Base-by-base conservation (phyloP, 139 green algal species). In the Asterochloris sp. region DNA sequence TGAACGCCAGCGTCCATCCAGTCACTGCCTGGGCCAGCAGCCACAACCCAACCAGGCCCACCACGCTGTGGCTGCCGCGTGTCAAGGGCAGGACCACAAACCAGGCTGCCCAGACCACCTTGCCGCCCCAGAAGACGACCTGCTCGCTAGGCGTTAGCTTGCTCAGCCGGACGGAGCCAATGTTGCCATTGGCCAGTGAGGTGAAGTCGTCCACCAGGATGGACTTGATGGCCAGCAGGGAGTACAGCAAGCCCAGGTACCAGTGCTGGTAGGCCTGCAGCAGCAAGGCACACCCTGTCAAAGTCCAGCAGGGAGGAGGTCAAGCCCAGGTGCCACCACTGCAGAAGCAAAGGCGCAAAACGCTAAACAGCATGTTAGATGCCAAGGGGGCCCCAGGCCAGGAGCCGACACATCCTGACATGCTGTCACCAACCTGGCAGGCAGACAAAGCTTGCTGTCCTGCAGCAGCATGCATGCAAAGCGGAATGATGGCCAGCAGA, bases 171-270 rank as follows among this genome's bases (percentile, higher is more conserved):
- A 92, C 82, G 13, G 81, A 29, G 15, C 91, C 91, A 67, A 94
- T 95, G n/a, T 80, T 80, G 47, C 89, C 88, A 10, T 47, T 76
- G 1, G 85, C 68, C 24, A 90, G 84, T 9, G 89, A 86, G n/a
- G 24, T 80, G 74, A 95, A 93, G 77, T 95, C 91, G 69, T 95
- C 91, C 29, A 91, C n/a, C 12, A 94, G 84, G 17, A 93, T 84
- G 80, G 83, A 90, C 81, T 95, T 95, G 62, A 94, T 69, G 13
- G 86, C 83, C n/a, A 95, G 86, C 62, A 94, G 78, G 47, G 89
- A 86, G 78, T 95, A 95, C 68, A 93, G 83, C 23, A 86, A 21
- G 15, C 62, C 88, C 64, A 95, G 79, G 74, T 95, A 95, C 11
- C 93, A 66, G 82, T 94, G 91, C 88, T 95, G 91, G 63, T 84